A percentile compares a stretch with the other conserved stretches of the same genome.
These are phyloP conservation scores for Pholiota molesta DNA, from an alignment of 768 basidiomycete genomes.

Conservation along the genomic window DNA sequence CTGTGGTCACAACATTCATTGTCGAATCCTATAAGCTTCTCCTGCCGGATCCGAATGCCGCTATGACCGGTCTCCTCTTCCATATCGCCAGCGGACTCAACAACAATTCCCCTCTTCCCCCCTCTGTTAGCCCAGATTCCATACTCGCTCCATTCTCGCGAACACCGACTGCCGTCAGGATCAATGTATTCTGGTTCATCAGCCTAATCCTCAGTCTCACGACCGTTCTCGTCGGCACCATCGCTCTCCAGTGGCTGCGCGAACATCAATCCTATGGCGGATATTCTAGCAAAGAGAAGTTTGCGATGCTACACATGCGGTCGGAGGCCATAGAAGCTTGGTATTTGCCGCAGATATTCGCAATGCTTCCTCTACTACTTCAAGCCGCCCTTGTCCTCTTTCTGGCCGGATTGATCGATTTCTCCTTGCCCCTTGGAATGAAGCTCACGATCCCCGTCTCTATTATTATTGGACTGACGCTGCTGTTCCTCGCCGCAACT, in stretches of 20 bases:
- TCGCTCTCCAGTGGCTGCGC: slow-evolving; percentile 14
- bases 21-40: slow-evolving; percentile 8
- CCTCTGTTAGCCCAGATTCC: neutral
- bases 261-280: slow-evolving; percentile 5
- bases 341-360: slow-evolving; percentile 10
- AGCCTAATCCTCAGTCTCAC: slow-evolving; percentile 12
- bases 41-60: slow-evolving; percentile 6
- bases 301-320: slow-evolving; percentile 8
- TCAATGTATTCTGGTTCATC: slow-evolving; percentile 14
- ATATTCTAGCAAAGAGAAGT: neutral
- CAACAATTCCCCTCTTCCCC: neutral
- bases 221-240: slow-evolving; percentile 11
- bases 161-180: neutral
- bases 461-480: slow-evolving; percentile 10
- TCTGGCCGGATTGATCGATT: slow-evolving; percentile 21
- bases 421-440: slow-evolving; percentile 11
- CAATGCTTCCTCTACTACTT: slow-evolving; percentile 2
- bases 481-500: slow-evolving; percentile 16
- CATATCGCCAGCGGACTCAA: neutral
- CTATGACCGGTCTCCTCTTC: neutral
- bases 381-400: slow-evolving; percentile 20
- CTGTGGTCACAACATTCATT: slow-evolving; percentile 5
- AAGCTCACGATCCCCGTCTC: slow-evolving; percentile 14
- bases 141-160: neutral
- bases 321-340: slow-evolving; percentile 3